Conservation (phyloP, 2,329 filamentous ascomycete genomes). For the Helotiales sp. region DNA sequence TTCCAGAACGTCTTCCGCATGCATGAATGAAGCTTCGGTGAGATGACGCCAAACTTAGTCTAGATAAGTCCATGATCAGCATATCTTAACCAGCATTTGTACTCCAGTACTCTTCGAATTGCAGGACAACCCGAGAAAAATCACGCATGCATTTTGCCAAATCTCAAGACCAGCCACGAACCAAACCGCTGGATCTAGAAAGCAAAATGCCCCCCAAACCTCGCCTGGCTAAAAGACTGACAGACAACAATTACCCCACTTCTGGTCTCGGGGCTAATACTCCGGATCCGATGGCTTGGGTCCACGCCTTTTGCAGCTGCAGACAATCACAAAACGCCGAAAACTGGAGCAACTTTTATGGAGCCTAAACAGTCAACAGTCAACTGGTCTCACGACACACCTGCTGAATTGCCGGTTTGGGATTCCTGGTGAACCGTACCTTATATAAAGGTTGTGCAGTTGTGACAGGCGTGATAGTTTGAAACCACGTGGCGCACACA, state of each 20-base stretch:
- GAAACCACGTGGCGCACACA: slow-evolving; percentile 15
- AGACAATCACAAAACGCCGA: neutral
- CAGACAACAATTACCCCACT: slow-evolving; percentile 11
- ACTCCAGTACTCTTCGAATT: neutral
- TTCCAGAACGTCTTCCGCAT: slow-evolving; percentile 19
- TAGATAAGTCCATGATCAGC: neutral
- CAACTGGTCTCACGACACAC: neutral
- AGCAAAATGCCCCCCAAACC: neutral
- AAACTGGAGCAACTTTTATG: neutral
- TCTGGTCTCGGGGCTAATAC: slow-evolving; percentile 10
- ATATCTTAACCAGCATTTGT: neutral
- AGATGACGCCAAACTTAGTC: slow-evolving; percentile 11
- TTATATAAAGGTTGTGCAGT: neutral
- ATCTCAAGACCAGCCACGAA: neutral
- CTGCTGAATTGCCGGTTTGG: neutral
- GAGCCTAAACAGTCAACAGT: neutral
- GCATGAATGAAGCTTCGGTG: slow-evolving; percentile 16
- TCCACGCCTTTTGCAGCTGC: slow-evolving; percentile 12
- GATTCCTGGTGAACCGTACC: neutral
- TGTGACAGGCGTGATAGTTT: neutral
- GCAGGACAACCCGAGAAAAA: neutral
- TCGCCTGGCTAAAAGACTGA: slow-evolving; percentile 16
- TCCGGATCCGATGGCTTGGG: slow-evolving; percentile 20
- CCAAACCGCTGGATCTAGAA: neutral
- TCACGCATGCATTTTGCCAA: neutral